Evolutionary conservation across 495 filamentous ascomycete species (phyloP).

Genomic region (Chlorociboria aeruginascens): DNA sequence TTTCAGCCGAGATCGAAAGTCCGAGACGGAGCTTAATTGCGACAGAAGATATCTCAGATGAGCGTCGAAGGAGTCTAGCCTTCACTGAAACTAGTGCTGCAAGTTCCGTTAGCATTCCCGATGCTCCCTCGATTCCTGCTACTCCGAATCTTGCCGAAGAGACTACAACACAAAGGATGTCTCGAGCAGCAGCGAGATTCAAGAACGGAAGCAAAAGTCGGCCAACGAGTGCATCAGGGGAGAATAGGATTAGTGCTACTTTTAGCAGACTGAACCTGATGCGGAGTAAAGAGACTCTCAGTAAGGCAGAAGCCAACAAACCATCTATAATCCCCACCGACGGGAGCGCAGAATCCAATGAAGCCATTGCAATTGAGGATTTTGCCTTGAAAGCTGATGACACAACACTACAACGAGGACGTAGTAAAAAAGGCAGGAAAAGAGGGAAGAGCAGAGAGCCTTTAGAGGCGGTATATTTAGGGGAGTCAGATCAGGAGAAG

Average conservation of each 20-base stretch:
- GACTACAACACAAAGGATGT: constrained; percentile 34
- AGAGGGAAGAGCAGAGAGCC: constrained; percentile 28
- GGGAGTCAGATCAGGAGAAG: constrained; percentile 14
- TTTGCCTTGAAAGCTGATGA: constrained; percentile 22
- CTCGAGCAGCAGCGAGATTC: constrained; percentile 47
- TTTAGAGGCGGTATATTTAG: too few species aligned
- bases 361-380: constrained; percentile 35
- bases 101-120: constrained; percentile 12
- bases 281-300: constrained; percentile 35
- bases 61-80: constrained; percentile 34
- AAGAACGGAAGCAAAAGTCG: constrained; percentile 48
- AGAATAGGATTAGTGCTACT: constrained; percentile 53
- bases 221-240: constrained; percentile 53
- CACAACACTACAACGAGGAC: constrained; percentile 28
- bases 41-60: constrained; percentile 13
- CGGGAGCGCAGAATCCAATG: constrained; percentile 24
- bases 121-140: background rate
- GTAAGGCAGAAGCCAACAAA: constrained; percentile 20
- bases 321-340: constrained; percentile 16
- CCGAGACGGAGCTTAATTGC: constrained; percentile 11
- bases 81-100: constrained; percentile 33
- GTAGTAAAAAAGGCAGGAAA: constrained; percentile 27
- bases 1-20: constrained; percentile 23
- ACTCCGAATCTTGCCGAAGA: constrained; percentile 35
- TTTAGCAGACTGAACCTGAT: constrained; percentile 48